Conservation (phyloP, 768 basidiomycete genomes). For the Mycena epipterygia region DNA sequence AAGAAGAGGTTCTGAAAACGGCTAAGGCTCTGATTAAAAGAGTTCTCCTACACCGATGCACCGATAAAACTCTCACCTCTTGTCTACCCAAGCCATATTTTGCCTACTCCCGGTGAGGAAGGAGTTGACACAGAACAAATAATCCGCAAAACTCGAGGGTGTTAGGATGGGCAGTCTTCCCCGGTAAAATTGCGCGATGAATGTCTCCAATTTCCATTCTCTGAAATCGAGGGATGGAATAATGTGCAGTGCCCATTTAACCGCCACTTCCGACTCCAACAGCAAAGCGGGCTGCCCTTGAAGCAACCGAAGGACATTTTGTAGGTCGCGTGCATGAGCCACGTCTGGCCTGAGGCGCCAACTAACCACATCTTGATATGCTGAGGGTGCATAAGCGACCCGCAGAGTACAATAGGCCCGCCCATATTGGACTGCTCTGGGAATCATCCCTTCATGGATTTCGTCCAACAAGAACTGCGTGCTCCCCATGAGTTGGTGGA, state of each 20-base stretch:
- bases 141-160: not conserved
- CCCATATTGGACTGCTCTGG: not conserved
- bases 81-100: not conserved
- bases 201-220: not conserved
- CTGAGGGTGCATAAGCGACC: not conserved
- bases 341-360: not conserved
- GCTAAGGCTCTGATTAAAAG: not conserved
- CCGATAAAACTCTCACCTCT: not conserved
- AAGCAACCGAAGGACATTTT: not conserved
- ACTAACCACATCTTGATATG: not conserved
- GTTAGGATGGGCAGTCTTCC: not conserved
- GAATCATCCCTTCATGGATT: not conserved
- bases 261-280: not conserved
- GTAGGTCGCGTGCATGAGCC: not conserved
- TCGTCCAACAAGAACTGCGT: not conserved
- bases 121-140: not conserved
- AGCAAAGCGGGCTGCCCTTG: not conserved
- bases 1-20: not conserved
- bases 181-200: not conserved
- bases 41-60: not conserved
- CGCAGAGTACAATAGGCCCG: not conserved
- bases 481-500: not conserved
- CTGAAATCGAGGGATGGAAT: not conserved
- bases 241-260: slow-evolving; percentile 1
- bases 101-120: not conserved